Conservation (phyloP, 441 rosid species). For the Macaranga tanarius region DNA sequence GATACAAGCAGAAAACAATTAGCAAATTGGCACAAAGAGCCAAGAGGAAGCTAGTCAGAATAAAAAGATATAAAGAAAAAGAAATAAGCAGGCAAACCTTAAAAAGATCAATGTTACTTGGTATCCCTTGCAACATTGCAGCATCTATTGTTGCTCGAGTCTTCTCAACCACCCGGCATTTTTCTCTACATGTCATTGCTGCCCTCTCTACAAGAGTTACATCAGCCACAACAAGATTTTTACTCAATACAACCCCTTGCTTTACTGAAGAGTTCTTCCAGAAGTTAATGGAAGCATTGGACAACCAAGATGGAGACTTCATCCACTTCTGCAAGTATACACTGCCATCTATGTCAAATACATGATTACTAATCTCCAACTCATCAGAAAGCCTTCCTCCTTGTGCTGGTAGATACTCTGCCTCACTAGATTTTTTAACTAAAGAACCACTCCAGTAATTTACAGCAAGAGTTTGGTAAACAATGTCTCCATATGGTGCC, state of each 20-base stretch:
- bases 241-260: slow-evolving; percentile 73
- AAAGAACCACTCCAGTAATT: slow-evolving; percentile 89
- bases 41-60: background rate
- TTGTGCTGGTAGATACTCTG: slow-evolving; percentile 37
- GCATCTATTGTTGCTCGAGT: slow-evolving; percentile 98
- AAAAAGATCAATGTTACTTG: slow-evolving; percentile 95
- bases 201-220: slow-evolving; percentile 74
- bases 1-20: background rate
- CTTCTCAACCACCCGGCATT: slow-evolving; percentile 65
- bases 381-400: slow-evolving; percentile 39
- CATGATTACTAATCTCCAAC: slow-evolving; percentile 52
- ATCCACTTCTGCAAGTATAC: slow-evolving; percentile 88
- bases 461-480: slow-evolving; percentile 80
- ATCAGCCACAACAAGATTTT: slow-evolving; percentile 81
- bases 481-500: slow-evolving; percentile 75
- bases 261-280: slow-evolving; percentile 68
- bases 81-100: slow-evolving; percentile 49
- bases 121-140: slow-evolving; percentile 86
- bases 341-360: slow-evolving; percentile 83
- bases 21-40: background rate
- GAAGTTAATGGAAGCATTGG: slow-evolving; percentile 67
- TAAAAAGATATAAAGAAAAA: background rate
- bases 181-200: slow-evolving; percentile 61
- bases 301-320: slow-evolving; percentile 88
- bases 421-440: slow-evolving; percentile 49